Evolutionary conservation across 108 stramenopile genomes (phyloP).

Genomic region (Seminavis robusta): DNA sequence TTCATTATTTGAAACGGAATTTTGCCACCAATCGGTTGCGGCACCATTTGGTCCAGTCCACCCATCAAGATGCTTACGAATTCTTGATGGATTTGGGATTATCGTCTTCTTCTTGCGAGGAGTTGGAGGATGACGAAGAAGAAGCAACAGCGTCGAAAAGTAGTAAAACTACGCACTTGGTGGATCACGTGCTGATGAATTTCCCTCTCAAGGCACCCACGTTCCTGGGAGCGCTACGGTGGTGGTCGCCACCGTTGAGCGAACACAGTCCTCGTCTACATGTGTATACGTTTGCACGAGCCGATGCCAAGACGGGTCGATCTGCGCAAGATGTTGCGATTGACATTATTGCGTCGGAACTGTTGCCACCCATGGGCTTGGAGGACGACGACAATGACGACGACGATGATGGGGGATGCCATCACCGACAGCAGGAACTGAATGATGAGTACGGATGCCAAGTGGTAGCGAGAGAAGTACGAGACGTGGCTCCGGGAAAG

Average conservation of each 20-base stretch:
- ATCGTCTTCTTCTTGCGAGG: background rate
- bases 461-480: conserved; percentile 57
- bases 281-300: conserved; percentile 74
- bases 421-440: conserved; percentile 55
- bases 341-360: conserved; percentile 58
- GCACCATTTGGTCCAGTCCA: conserved; percentile 19
- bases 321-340: conserved; percentile 61
- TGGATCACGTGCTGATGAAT: conserved; percentile 82
- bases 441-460: conserved; percentile 57
- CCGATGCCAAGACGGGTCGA: conserved; percentile 13
- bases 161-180: conserved; percentile 16
- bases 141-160: conserved; percentile 1
- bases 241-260: conserved; percentile 54
- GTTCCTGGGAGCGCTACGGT: conserved; percentile 69
- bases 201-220: conserved; percentile 64
- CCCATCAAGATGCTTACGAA: conserved; percentile 75
- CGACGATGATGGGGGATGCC: background rate
- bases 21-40: conserved; percentile 35
- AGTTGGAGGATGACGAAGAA: background rate
- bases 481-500: conserved; percentile 87
- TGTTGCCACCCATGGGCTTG: conserved; percentile 37
- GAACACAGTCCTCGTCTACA: conserved; percentile 48
- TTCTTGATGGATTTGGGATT: conserved; percentile 73
- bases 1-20: conserved; percentile 48
- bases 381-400: background rate